Evolutionary conservation across 192 early-diverging fungal genomes (phyloP).

Genomic region (Entomortierella parvispora): DNA sequence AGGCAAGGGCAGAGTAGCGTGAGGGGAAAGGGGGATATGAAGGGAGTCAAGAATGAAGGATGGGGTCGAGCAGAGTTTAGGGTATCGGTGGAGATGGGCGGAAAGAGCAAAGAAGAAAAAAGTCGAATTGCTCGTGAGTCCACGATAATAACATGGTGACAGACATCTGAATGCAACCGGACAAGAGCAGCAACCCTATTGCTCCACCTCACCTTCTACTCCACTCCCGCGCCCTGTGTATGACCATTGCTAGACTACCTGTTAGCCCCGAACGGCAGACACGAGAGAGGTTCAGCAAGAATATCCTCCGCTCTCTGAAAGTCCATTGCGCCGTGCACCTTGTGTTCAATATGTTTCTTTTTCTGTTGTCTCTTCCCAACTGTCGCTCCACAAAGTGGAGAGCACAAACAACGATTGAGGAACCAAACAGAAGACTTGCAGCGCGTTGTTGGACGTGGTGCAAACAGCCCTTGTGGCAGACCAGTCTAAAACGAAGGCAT

Average conservation of each 20-base stretch:
- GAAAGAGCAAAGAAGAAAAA: slow-evolving; percentile 42
- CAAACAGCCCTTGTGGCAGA: no score
- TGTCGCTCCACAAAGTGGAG: slow-evolving; percentile 5
- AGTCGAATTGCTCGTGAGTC: not conserved
- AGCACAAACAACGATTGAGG: not conserved
- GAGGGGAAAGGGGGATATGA: slow-evolving; percentile 1
- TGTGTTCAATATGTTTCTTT: not conserved
- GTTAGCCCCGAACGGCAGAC: no score
- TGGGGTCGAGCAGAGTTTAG: not conserved
- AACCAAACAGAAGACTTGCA: not conserved
- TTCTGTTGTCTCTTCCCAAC: not conserved
- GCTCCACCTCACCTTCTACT: not conserved
- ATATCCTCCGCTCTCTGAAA: no score
- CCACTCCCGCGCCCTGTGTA: no score
- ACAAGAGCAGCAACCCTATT: slow-evolving; percentile 3
- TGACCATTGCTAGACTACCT: no score
- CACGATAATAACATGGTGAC: no score
- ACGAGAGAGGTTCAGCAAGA: no score
- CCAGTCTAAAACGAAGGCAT: no score
- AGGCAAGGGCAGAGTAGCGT: not conserved
- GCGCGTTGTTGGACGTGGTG: not conserved
- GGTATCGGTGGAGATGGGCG: slow-evolving; percentile 29
- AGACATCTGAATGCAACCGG: no score
- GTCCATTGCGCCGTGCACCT: not conserved
- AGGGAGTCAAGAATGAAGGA: not conserved